Base-by-base conservation (phyloP, 345 rosid genomes). In the Salix suchowensis region DNA sequence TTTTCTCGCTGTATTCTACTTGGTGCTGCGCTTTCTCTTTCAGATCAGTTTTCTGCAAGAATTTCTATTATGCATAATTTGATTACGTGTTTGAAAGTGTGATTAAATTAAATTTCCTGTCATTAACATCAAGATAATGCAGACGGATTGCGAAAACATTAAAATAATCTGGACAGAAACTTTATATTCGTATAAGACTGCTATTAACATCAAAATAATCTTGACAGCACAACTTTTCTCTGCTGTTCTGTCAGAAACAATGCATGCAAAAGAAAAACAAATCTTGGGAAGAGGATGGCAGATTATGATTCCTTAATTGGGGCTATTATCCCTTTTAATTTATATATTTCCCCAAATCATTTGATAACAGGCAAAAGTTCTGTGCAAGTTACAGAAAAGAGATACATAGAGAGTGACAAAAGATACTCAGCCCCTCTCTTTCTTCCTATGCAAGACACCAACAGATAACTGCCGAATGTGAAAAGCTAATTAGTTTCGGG, bases 311-410 rank as follows among this genome's bases (percentile, higher is more conserved):
- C 46, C n/a, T 32, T 30, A 70, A 50, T 70, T 30, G 21, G 73
- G 32, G 30, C 52, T 46, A 70, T 18, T 46, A 70, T 18, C 70
- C 73, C 26, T 72, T 60, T 58, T 2, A 39, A 23, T 39, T 37
- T n/a, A 37, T 24, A 37, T 24, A 14, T 12, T 73, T 73, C 76
- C 23, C 24, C 28, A 67, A 36, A 67, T 67, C 26, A 36, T 66
- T 67, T 48, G 21, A 70, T 70, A 48, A 13, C 16, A 75, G 4
- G 66, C 65, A 75, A 67, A 75, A 67, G 36, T 67, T 75, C 9
- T 16, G 68, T 39, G 68, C 42, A 64, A 64, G 34, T 74, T 74
- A 74, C 10, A 74, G 32, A 65, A 65, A 19, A 65, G 70, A 40
- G 39, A 23, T 36, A 30, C 65, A 12, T 26, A 52, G 30, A n/a